phyloP scores from a whole-genome alignment of 2,329 filamentous ascomycete genomes.

The Fusarium sp. region DNA sequence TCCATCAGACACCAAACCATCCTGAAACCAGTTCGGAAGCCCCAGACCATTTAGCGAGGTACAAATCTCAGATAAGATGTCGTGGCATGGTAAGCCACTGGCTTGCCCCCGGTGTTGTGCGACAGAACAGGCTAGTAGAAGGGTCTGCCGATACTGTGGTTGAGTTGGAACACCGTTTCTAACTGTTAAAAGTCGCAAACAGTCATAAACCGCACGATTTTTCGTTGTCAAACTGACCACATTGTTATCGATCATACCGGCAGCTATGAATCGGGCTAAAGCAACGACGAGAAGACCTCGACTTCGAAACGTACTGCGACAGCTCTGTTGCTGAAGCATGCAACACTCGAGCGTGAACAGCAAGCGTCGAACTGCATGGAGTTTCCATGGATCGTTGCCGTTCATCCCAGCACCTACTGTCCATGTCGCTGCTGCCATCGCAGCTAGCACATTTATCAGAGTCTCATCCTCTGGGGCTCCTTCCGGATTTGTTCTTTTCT shows the following conservation, averaged over 20 bases:
- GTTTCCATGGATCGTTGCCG: slow-evolving; percentile 15
- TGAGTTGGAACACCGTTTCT: slow-evolving; percentile 28
- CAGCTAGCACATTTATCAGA: slow-evolving; percentile 49
- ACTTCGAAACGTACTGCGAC: slow-evolving; percentile 16
- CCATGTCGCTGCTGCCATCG: slow-evolving; percentile 46
- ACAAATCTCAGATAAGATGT: slow-evolving; percentile 57
- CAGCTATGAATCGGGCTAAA: slow-evolving; percentile 48
- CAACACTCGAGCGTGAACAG: slow-evolving; percentile 46
- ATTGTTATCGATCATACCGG: slow-evolving; percentile 34
- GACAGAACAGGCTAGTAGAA: slow-evolving; percentile 59
- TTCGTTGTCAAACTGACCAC: slow-evolving; percentile 31
- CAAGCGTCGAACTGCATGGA: slow-evolving; percentile 42
- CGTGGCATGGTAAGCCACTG: slow-evolving; percentile 53
- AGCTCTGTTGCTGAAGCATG: slow-evolving; percentile 32
- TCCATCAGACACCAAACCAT: slow-evolving; percentile 58
- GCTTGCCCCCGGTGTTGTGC: slow-evolving; percentile 62
- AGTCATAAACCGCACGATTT: slow-evolving; percentile 40
- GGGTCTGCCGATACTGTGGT: slow-evolving; percentile 47
- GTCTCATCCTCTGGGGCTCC: slow-evolving; percentile 41
- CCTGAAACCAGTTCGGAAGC: slow-evolving; percentile 51
- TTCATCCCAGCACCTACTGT: slow-evolving; percentile 27
- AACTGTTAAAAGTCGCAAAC: slow-evolving; percentile 34
- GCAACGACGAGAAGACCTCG: slow-evolving; percentile 44
- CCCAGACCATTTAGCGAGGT: slow-evolving; percentile 54
- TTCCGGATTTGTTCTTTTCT: slow-evolving; percentile 1